A percentile compares a stretch with the other conserved stretches of the same genome.
Evolutionary conservation across 83 land plant species (phyloP).

Genomic region (Thuja plicata): DNA sequence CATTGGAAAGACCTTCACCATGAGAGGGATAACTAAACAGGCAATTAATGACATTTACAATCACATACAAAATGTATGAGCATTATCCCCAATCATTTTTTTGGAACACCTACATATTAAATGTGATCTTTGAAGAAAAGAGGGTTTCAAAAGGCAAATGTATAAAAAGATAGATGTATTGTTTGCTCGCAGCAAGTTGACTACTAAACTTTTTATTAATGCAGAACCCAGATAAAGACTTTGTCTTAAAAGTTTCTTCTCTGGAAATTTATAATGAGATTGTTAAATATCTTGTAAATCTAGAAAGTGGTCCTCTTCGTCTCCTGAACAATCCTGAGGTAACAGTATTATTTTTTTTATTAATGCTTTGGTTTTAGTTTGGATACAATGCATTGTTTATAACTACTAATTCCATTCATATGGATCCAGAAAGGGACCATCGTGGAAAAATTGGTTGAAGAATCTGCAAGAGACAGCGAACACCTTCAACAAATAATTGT

Average conservation of each 20-base stretch:
- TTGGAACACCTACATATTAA: too few relatives aligned
- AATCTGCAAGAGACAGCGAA: slow-evolving; percentile 58
- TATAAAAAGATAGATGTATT: too few relatives aligned
- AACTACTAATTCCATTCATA: neutral
- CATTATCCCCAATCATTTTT: neutral
- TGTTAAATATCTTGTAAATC: slow-evolving; percentile 72
- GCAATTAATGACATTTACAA: slow-evolving; percentile 78
- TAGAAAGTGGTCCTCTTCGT: slow-evolving; percentile 70
- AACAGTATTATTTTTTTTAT: slow-evolving; percentile 23
- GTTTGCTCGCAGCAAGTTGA: too few relatives aligned
- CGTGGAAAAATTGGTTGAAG: slow-evolving; percentile 80
- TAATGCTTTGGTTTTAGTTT: neutral
- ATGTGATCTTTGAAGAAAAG: too few relatives aligned
- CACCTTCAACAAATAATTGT: slow-evolving; percentile 69
- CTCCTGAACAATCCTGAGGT: slow-evolving; percentile 94
- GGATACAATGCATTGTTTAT: neutral
- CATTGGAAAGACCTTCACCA: slow-evolving; percentile 93
- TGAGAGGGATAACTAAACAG: slow-evolving; percentile 85
- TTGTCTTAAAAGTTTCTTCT: slow-evolving; percentile 13
- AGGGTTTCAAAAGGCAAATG: too few relatives aligned
- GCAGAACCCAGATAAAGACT: too few relatives aligned
- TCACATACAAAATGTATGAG: slow-evolving; percentile 68
- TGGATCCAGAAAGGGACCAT: slow-evolving; percentile 74
- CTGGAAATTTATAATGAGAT: slow-evolving; percentile 89
- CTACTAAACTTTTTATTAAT: neutral